These are phyloP conservation scores for Suillus occidentalis DNA, from an alignment of 768 basidiomycete species.

Conservation along the genomic window DNA sequence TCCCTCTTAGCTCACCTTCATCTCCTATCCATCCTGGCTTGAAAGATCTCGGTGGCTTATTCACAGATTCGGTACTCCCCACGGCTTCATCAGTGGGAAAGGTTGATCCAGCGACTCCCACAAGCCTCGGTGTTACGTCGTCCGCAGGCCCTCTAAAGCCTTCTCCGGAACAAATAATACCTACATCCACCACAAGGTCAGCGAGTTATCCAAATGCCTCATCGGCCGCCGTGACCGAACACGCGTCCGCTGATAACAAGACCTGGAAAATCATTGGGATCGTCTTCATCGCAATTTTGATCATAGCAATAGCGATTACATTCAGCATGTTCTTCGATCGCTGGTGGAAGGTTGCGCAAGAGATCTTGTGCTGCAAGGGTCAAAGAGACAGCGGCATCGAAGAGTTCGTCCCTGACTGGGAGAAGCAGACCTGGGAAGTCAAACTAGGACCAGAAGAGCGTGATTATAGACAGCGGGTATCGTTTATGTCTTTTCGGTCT, in stretches of 20 bases:
- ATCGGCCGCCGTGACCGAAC: conserved; percentile 9
- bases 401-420: conserved; percentile 64
- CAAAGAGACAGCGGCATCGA: conserved; percentile 39
- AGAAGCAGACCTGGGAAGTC: conserved; percentile 59
- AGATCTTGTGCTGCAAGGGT: conserved; percentile 44
- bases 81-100: neutral
- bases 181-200: neutral
- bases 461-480: conserved; percentile 10
- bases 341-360: conserved; percentile 62
- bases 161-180: conserved; percentile 3
- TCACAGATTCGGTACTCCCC: neutral
- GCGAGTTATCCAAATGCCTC: conserved; percentile 11
- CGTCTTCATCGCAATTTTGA: conserved; percentile 59
- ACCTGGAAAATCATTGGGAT: conserved; percentile 75
- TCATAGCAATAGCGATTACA: conserved; percentile 55
- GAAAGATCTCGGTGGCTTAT: neutral
- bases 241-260: conserved; percentile 40
- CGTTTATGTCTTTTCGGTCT: conserved; percentile 4
- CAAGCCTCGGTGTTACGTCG: conserved; percentile 2
- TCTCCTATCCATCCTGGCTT: conserved; percentile 1
- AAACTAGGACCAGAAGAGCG: conserved; percentile 18
- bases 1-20: neutral
- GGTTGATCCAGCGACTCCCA: neutral
- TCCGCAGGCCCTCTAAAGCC: conserved; percentile 1
- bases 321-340: conserved; percentile 69